Percentiles rank a stretch among this genome's conserved stretches.
Conservation (phyloP, 495 filamentous ascomycete genomes). For the Penicillium daleae region DNA sequence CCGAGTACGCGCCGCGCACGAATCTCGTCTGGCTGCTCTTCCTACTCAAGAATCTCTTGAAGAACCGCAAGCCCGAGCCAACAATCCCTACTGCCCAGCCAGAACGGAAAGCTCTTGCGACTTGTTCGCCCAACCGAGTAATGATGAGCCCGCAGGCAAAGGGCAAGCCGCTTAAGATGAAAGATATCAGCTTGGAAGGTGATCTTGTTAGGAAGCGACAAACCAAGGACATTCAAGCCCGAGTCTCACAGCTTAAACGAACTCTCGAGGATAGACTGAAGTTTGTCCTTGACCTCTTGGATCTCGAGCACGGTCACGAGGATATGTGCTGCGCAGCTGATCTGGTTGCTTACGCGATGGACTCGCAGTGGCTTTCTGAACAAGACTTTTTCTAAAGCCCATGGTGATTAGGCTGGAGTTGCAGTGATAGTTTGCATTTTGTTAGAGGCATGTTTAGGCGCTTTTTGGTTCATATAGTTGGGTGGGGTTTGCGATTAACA, state of each 20-base stretch:
- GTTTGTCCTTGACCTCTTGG: constrained; percentile 40
- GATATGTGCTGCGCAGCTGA: constrained; percentile 56
- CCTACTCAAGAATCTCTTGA: constrained; percentile 50
- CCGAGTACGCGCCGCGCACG: constrained; percentile 49
- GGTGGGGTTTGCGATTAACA: not conserved
- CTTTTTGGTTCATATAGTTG: not conserved
- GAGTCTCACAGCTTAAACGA: constrained; percentile 32
- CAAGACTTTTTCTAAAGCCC: constrained; percentile 43
- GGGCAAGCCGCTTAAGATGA: constrained; percentile 18
- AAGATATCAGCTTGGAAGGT: constrained; percentile 1
- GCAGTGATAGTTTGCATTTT: not conserved
- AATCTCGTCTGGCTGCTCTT: constrained; percentile 58
- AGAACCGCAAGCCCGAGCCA: constrained; percentile 39
- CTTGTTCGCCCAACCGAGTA: constrained; percentile 42
- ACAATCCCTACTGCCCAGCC: constrained; percentile 4
- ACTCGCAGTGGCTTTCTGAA: constrained; percentile 48
- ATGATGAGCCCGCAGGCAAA: constrained; percentile 18
- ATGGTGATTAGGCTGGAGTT: not conserved
- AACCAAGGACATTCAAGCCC: constrained; percentile 16
- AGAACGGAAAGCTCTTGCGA: constrained; percentile 38
- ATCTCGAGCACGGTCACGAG: constrained; percentile 45
- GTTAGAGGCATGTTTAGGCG: constrained; percentile 3
- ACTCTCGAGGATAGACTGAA: constrained; percentile 40
- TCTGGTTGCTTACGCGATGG: constrained; percentile 52
- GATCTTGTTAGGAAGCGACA: constrained; percentile 16